Percentiles rank a stretch among this genome's conserved stretches.
Evolutionary conservation across 495 filamentous ascomycete genomes (phyloP).

Genomic region (Xylaria longipes): DNA sequence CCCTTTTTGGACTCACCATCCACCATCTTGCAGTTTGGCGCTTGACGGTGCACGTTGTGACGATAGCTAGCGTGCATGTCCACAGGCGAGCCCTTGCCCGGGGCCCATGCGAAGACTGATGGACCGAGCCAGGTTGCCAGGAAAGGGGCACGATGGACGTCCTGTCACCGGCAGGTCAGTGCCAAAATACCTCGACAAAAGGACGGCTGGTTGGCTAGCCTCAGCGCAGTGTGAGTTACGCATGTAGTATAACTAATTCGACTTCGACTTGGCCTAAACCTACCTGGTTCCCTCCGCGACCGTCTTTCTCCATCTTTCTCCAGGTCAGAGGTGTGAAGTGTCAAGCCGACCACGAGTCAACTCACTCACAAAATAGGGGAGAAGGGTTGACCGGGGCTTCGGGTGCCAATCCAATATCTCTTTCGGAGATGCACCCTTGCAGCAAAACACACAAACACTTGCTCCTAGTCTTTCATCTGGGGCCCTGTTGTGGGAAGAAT

Average conservation of each 20-base stretch:
- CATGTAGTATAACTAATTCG: constrained; percentile 8
- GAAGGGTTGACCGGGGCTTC: constrained; percentile 13
- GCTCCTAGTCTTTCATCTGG: background rate
- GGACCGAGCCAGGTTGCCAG: constrained; percentile 14
- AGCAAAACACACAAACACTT: constrained; percentile 8
- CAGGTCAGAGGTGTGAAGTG: constrained; percentile 16
- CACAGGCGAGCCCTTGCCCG: constrained; percentile 6
- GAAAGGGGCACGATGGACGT: constrained; percentile 17
- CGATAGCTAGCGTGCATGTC: constrained; percentile 9
- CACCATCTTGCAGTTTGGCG: constrained; percentile 12
- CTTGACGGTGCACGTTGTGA: constrained; percentile 4
- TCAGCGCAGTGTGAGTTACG: background rate
- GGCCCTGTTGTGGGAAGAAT: background rate
- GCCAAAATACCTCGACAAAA: background rate
- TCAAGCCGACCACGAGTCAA: constrained; percentile 21
- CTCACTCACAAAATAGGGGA: constrained; percentile 21
- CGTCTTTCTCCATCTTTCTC: constrained; percentile 19
- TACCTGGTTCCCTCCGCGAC: constrained; percentile 8
- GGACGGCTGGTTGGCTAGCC: background rate
- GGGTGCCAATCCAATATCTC: constrained; percentile 13
- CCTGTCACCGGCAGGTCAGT: constrained; percentile 21
- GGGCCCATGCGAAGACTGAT: constrained; percentile 20
- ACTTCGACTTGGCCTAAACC: constrained; percentile 8
- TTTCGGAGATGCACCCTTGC: constrained; percentile 18
- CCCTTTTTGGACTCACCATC: constrained; percentile 2